These are phyloP conservation scores for Exutisphaerella laricina DNA, from an alignment of 2,329 filamentous ascomycete genomes.

Conservation along the genomic window DNA sequence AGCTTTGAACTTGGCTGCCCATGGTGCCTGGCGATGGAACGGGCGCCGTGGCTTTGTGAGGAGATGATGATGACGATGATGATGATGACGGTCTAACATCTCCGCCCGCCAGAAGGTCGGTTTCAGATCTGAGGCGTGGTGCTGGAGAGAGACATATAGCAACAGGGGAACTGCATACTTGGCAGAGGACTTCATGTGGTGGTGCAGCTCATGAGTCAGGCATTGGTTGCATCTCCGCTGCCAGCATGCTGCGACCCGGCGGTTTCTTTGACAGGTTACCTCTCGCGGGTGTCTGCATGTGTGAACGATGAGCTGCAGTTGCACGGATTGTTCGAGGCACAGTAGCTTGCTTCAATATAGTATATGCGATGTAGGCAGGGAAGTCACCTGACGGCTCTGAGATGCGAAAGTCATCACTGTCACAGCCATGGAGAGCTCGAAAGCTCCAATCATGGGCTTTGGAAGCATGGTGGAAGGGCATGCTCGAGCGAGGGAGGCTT, in stretches of 20 bases:
- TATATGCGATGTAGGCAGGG: not conserved
- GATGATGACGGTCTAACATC: too few species aligned
- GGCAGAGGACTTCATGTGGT: not conserved
- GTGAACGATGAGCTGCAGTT: not conserved
- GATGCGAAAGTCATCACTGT: conserved; percentile 8
- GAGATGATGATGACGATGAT: too few species aligned
- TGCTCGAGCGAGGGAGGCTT: conserved; percentile 4
- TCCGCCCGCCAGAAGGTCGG: conserved; percentile 4
- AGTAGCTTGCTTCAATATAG: too few species aligned
- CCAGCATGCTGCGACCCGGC: too few species aligned
- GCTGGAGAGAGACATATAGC: not conserved
- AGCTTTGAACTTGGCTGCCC: not conserved
- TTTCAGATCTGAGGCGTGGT: conserved; percentile 9
- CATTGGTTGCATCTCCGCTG: too few species aligned
- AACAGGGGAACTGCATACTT: not conserved
- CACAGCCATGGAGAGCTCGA: not conserved
- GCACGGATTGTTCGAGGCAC: not conserved
- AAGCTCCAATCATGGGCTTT: not conserved
- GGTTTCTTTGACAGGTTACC: conserved; percentile 1
- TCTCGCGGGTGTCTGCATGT: not conserved
- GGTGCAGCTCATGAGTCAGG: too few species aligned
- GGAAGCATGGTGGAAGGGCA: not conserved
- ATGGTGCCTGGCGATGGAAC: not conserved
- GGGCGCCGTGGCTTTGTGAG: too few species aligned
- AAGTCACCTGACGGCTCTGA: conserved; percentile 7